phyloP scores from a whole-genome alignment of 2,329 filamentous ascomycete genomes.

The Colletotrichum siamense region DNA sequence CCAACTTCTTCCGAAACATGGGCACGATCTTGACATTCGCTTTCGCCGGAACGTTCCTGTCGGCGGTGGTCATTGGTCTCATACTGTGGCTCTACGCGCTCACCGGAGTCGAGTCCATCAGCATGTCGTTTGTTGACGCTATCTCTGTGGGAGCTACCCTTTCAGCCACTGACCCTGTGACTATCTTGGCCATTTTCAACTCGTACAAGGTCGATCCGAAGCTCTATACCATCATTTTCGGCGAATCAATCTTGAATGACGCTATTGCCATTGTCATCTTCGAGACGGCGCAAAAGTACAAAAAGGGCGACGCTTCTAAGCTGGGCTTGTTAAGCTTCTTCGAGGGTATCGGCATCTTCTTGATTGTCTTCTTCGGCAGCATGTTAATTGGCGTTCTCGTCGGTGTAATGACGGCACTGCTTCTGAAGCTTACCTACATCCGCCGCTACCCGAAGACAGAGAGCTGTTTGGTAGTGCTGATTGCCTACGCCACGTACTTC shows the following conservation, averaged over 20 bases:
- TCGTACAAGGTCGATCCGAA: constrained; percentile 99
- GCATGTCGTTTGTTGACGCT: constrained; percentile 91
- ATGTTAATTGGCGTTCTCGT: constrained; percentile 87
- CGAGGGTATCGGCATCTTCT: constrained; percentile 91
- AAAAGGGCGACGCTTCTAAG: constrained; percentile 72
- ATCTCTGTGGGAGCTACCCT: constrained; percentile 96
- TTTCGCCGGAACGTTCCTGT: constrained; percentile 96
- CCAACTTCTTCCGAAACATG: constrained; percentile 98
- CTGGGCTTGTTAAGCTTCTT: constrained; percentile 84
- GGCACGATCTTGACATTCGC: constrained; percentile 97
- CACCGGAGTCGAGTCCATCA: constrained; percentile 83
- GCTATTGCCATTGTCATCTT: constrained; percentile 98
- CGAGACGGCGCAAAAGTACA: constrained; percentile 95
- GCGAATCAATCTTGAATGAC: constrained; percentile 97
- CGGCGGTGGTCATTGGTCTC: constrained; percentile 89
- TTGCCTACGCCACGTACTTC: constrained; percentile 96
- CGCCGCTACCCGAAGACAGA: constrained; percentile 94
- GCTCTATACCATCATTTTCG: constrained; percentile 98
- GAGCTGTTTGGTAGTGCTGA: constrained; percentile 90
- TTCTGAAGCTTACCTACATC: constrained; percentile 94
- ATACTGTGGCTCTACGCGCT: constrained; percentile 90
- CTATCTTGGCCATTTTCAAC: constrained; percentile 98
- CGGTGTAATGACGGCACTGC: constrained; percentile 84
- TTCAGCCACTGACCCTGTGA: constrained; percentile 96
- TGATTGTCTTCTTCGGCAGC: constrained; percentile 95